Evolutionary conservation across 2,329 filamentous ascomycete species (phyloP), one percentile per base, ranked within the genome.

Genomic region (Intubia oerlemansii): DNA sequence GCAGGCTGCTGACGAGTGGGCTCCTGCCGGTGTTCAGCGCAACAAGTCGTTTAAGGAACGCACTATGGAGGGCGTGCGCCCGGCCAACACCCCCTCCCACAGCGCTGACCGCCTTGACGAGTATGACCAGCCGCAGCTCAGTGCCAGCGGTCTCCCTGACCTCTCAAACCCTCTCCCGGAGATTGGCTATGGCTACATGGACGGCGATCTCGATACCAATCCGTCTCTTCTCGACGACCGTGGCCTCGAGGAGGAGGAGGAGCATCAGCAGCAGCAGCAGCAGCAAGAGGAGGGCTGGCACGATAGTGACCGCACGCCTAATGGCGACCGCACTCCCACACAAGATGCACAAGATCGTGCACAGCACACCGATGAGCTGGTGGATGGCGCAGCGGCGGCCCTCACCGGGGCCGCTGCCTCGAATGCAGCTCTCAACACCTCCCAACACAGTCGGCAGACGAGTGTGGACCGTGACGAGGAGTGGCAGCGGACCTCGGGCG

Each of bases 151-250:
- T 26, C 46, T 84, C 34, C 80, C 80, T 4, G 62, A 73, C 37
- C 51, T 65, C 20, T 52, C 71, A 32, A 59, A 84, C 39, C 74
- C 76, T 5, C 66, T 84, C 56, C 79, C 76, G 0, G 81, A 84
- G 43, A 70, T 78, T 41, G 80, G 75, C 4, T 75, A 79, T 38
- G 54, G 50, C 28, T 53, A 58, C 33, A 56, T 62, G 9, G 62
- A 67, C 21, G 81, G 90, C 35, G 37, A 39, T 15, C 62, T 80
- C 11, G 73, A 68, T 25, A 91, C 82, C 12, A 90, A 90, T 43
- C 81, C 81, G 3, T 92, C 84, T 0, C 61, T 84, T 28, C 69
- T 90, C 23, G n/a, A n/a, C n/a, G n/a, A n/a, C n/a, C n/a, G n/a
- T n/a, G n/a, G n/a, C n/a, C n/a, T n/a, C n/a, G n/a, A n/a, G n/a